Evolutionary conservation across 1,284 basidiomycete species (phyloP).

Genomic region (Cryptococcus jaspeensis): DNA sequence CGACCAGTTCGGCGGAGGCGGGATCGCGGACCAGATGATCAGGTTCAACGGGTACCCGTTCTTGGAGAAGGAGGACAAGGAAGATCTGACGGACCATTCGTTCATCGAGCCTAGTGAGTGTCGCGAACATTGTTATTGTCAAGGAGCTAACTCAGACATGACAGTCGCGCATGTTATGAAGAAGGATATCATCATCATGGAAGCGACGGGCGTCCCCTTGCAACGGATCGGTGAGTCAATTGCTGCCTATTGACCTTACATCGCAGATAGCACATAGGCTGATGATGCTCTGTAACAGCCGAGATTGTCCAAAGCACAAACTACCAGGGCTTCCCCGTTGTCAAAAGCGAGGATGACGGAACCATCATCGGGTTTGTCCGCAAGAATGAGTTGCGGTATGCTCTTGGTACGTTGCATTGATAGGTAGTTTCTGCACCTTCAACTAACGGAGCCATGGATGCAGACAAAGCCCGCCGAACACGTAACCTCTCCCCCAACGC

Average conservation of each 20-base stretch:
- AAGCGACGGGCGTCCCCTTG: constrained; percentile 72
- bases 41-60: constrained; percentile 96
- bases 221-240: constrained; percentile 67
- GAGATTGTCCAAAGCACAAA: constrained; percentile 64
- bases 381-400: constrained; percentile 77
- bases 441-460: no score
- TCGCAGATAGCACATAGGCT: neutral
- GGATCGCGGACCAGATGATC: constrained; percentile 97
- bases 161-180: constrained; percentile 87
- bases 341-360: constrained; percentile 56
- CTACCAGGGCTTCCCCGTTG: constrained; percentile 90
- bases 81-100: constrained; percentile 79
- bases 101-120: constrained; percentile 79
- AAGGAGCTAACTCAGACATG: neutral
- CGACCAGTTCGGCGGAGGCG: constrained; percentile 88
- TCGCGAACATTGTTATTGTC: neutral
- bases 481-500: constrained; percentile 65
- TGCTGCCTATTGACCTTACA: neutral
- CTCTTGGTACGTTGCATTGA: constrained; percentile 63
- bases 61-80: constrained; percentile 79
- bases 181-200: constrained; percentile 69
- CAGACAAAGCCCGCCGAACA: constrained; percentile 69
- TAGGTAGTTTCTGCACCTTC: neutral
- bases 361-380: constrained; percentile 86
- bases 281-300: constrained; percentile 57